Base-by-base conservation (phyloP, 1,139 yeast species). In the Suhomyces bribrorum region DNA sequence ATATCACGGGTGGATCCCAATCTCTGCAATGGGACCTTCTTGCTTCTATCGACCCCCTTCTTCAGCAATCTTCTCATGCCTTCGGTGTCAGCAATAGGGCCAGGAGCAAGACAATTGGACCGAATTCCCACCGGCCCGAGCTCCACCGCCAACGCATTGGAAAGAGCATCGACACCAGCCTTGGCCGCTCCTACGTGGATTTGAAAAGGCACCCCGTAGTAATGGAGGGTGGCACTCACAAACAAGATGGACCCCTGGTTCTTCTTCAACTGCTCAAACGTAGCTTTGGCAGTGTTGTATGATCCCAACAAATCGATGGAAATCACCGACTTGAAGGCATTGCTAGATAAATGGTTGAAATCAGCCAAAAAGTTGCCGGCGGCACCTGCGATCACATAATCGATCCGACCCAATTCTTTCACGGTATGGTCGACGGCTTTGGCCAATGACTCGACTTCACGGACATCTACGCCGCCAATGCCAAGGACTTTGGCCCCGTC, bases 101-200 rank as follows among this genome's bases (percentile, higher is more conserved):
- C 96, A 0, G 97, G 97, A 0, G 96, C 96, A 47, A 90, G 77
- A 55, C 84, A 79, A 57, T 89, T 89, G 34, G 81, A 76, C 38
- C 90, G 73, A 28, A 89, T 77, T 2, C 97, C 97, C 40, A 85
- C 58, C 0, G 96, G 95, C 1, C 97, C 97, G 41, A 87, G 69
- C 59, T 89, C 97, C 7, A 86, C 89, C 0, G 96, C 95, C 47
- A 89, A 63, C 0, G 88, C 83, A 50, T 83, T 81, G 15, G 89
- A 81, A 29, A 89, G 66, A 0, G 96, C 94, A 57, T 90, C 97
- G 25, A 89, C 79, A n/a, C 96, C 97, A 0, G 97, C 96, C 63
- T 89, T 89, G 7, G 96, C 96, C 0, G 97, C 96, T 1, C 89
- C 85, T 1, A 87, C 96, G 49, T 88, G 97, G 7, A 79, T 57